Evolutionary conservation across 2,329 filamentous ascomycete genomes (phyloP), one percentile per base, ranked within the genome.

Genomic region (Orbilia blumenaviensis): DNA sequence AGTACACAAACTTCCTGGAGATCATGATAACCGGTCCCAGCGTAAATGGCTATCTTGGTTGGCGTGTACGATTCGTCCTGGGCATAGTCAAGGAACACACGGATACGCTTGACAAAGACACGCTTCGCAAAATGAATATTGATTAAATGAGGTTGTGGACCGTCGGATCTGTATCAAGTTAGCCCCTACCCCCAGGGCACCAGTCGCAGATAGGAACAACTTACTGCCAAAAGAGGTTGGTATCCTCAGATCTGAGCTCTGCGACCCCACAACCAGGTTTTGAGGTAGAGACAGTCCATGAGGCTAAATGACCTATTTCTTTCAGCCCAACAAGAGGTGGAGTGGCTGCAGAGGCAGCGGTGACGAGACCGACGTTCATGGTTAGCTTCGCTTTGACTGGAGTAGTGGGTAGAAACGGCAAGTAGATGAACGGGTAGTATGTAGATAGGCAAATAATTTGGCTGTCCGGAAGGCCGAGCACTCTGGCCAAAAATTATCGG

Each of bases 31-130:
- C 93, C 93, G 78, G 93, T 97, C 10, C 95, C 95, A 0, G 94
- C 94, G 38, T 91, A 89, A 81, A 98, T 93, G 52, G 91, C 86
- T 80, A 99, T 96, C 80, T 93, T 92, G 0, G 94, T 98, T 0
- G 95, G 95, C 2, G 95, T 99, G 83, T 99, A 99, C 46, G 92
- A 95, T 84, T 99, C 95, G 83, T 99, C 95, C 64, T 92, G 89
- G 77, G 91, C 90, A 83, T 96, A 97, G 84, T 99, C 94, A 48
- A 99, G 89, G 79, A 91, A 94, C 80, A 95, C 89, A n/a, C 92
- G 87, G 61, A 95, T 89, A 27, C 89, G 89, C 3, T 90, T 89
- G 77, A 95, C 93, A 73, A 89, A 90, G 46, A 94, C 92, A 6
- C 92, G 88, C 80, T 93, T 93, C 83, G 93, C 89, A 83, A 95